phyloP scores from a whole-genome alignment of 1,139 yeast species.

The Suhomyces terraborum region DNA sequence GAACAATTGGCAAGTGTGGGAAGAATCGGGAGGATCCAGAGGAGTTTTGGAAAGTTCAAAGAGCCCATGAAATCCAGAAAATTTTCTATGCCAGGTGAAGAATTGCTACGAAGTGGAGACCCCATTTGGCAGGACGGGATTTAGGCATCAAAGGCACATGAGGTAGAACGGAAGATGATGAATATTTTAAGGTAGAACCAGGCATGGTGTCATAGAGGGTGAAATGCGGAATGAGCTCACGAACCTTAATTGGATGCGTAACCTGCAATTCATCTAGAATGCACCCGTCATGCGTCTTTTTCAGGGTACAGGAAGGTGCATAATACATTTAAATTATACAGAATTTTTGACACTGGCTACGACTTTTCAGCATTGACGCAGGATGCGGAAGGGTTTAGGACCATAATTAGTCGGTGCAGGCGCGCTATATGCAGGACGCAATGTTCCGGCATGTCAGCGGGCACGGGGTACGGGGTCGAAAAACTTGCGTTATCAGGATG shows the following conservation, averaged over 20 bases:
- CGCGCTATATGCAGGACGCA: background rate
- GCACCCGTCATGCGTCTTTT: background rate
- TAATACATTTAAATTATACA: background rate
- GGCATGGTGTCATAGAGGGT: background rate
- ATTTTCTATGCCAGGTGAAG: too few species aligned
- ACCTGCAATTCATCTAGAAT: constrained; percentile 1
- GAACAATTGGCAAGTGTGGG: too few species aligned
- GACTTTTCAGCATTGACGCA: too few species aligned
- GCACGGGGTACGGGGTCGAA: too few species aligned
- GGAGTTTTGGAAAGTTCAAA: too few species aligned
- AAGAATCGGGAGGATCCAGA: too few species aligned
- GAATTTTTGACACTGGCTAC: too few species aligned
- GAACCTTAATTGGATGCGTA: constrained; percentile 3
- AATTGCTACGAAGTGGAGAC: too few species aligned
- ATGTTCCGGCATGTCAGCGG: too few species aligned
- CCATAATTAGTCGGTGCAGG: background rate
- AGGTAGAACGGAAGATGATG: background rate
- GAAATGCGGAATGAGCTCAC: constrained; percentile 1
- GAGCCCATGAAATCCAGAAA: too few species aligned
- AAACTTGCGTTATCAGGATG: constrained; percentile 4
- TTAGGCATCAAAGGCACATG: too few species aligned
- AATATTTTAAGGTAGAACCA: background rate
- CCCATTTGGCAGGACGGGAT: too few species aligned
- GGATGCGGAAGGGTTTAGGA: background rate
- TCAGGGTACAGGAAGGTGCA: constrained; percentile 1